Percentiles rank a stretch among this genome's conserved stretches.
These are phyloP conservation scores for Platanthera zijinensis DNA, from an alignment of 106 monocot species.

Conservation along the genomic window DNA sequence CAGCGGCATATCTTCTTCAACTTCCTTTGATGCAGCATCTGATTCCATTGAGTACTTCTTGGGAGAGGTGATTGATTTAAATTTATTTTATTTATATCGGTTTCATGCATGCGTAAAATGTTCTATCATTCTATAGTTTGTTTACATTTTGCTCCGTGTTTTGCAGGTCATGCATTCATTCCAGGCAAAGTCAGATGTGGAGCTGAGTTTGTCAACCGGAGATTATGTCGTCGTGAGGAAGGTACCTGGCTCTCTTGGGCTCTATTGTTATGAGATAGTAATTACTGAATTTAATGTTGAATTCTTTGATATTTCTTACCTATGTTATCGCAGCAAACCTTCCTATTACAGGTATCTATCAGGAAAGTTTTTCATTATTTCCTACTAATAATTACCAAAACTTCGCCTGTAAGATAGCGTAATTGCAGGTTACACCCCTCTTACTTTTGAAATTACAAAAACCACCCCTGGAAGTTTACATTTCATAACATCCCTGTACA, in stretches of 20 bases:
- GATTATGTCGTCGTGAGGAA: conserved; percentile 81
- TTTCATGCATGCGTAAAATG: background rate
- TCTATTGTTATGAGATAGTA: background rate
- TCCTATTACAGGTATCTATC: background rate
- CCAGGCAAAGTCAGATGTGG: conserved; percentile 74
- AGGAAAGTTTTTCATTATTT: background rate
- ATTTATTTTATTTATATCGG: background rate
- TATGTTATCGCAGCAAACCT: background rate
- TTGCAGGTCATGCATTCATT: conserved; percentile 68
- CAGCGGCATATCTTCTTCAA: conserved; percentile 45
- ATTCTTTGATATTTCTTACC: background rate
- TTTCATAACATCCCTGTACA: too few species aligned
- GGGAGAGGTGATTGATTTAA: conserved; percentile 56
- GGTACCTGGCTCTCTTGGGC: conserved; percentile 19
- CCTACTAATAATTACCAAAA: background rate
- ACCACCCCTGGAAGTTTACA: background rate
- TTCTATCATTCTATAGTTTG: background rate
- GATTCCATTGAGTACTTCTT: conserved; percentile 71
- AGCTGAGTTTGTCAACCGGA: conserved; percentile 62
- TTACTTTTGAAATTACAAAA: background rate
- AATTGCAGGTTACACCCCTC: too few species aligned
- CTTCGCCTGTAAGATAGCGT: background rate
- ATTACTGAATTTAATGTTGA: background rate
- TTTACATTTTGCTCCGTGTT: background rate
- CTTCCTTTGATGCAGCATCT: conserved; percentile 28